Evolutionary conservation across 2,329 filamentous ascomycete genomes (phyloP), one percentile per base, ranked within the genome.

Genomic region (Arachnomyces sp.): DNA sequence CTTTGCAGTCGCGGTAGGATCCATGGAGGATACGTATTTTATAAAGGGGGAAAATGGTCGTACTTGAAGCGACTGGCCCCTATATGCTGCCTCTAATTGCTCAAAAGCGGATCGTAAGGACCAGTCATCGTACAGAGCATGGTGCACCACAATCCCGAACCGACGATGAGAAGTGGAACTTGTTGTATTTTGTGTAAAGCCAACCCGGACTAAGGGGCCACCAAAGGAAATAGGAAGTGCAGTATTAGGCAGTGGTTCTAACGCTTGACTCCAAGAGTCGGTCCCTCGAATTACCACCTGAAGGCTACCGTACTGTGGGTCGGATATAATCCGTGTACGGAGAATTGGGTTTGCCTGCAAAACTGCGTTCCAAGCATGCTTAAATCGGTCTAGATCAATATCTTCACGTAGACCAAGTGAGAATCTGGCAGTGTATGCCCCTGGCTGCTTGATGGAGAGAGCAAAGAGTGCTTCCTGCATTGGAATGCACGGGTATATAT

Each of bases 111-210:
- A 49, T 3, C 59, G 56, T 37, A 66, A 50, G 33, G 61, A 67
- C 65, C 61, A 69, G 8, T 71, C 72, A 52, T 75, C 72, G 44
- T 74, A 74, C 1, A 74, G 55, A 3, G 69, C 69, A 39, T 75
- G 72, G 42, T 75, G 72, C 36, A 72, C 63, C 1, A 67, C 69
- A 57, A 69, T 69, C 3, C 72, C 60, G 13, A 75, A 67, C 46
- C 69, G 63, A 2, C 49, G 47, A 28, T 40, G 39, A n/a, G n/a
- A n/a, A n/a, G n/a, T n/a, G 5, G 37, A 32, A n/a, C 35, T 44
- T 2, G 57, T 45, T 16, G 55, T 44, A 3, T 66, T 53, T 16
- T 68, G 57, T 1, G 56, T 57, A 43, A 62, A 67, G n/a, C n/a
- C n/a, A n/a, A n/a, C n/a, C 11, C 55, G 52, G 11, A 57, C 56